phyloP scores from a whole-genome alignment of 345 rosid species.

The Salix brachista region DNA sequence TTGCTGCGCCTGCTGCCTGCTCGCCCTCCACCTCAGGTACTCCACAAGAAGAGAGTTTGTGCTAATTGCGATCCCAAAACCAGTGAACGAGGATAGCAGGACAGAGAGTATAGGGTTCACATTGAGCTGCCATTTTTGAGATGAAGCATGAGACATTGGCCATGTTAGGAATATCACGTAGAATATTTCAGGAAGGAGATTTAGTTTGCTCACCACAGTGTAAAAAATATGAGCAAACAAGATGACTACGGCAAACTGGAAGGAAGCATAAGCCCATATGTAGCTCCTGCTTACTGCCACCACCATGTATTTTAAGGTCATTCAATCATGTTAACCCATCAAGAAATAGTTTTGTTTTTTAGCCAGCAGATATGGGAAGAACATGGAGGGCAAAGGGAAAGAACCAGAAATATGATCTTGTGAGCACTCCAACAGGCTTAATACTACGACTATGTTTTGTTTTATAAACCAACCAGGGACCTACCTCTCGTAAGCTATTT shows the following conservation, averaged over 20 bases:
- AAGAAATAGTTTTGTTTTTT: neutral
- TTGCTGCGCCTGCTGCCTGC: constrained; percentile 33
- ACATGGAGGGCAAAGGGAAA: neutral
- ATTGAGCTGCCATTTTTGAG: constrained; percentile 36
- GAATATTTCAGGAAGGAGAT: neutral
- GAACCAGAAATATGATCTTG: neutral
- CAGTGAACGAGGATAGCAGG: constrained; percentile 50
- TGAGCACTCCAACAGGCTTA: neutral
- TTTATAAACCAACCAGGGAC: neutral
- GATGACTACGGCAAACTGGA: constrained; percentile 57
- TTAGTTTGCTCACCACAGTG: constrained; percentile 35
- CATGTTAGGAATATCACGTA: neutral
- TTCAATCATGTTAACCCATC: constrained; percentile 11
- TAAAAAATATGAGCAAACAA: constrained; percentile 61
- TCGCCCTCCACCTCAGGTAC: constrained; percentile 45
- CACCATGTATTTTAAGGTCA: constrained; percentile 11
- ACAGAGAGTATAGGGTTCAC: constrained; percentile 47
- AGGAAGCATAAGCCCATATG: constrained; percentile 60
- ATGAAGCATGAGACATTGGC: neutral
- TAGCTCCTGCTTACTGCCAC: constrained; percentile 55
- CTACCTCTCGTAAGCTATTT: neutral
- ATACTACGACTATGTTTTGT: neutral
- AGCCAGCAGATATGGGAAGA: neutral
- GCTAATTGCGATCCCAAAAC: constrained; percentile 57
- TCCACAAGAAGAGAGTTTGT: constrained; percentile 50